Percentiles rank a stretch among this genome's conserved stretches.
Evolutionary conservation across 148 eudicot species (phyloP).

Genomic region (Chenopodium suecicum): DNA sequence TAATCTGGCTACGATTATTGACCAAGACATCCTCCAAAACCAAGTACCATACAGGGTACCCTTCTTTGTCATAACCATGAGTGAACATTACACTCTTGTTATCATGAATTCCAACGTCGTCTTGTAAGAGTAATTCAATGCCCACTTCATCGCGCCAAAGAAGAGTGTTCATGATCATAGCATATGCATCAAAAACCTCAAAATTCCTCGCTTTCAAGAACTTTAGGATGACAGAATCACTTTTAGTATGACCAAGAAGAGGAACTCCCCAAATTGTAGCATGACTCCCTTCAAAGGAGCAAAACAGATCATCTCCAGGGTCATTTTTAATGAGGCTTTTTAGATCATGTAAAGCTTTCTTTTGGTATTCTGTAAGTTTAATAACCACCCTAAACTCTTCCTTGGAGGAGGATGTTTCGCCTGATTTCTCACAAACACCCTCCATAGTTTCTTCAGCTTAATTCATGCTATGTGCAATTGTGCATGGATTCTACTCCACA

Average conservation of each 20-base stretch:
- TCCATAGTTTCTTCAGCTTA: background rate
- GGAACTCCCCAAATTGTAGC: constrained; percentile 47
- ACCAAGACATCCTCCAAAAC: constrained; percentile 46
- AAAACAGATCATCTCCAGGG: constrained; percentile 24
- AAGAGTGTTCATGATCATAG: constrained; percentile 46
- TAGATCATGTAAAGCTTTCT: constrained; percentile 47
- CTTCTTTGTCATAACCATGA: constrained; percentile 42
- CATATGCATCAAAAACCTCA: constrained; percentile 39
- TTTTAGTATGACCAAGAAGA: constrained; percentile 38
- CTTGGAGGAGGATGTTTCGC: constrained; percentile 26
- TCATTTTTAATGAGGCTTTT: constrained; percentile 43
- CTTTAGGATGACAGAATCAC: constrained; percentile 37
- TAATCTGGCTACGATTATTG: constrained; percentile 32
- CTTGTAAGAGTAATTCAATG: constrained; percentile 40
- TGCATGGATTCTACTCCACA: background rate
- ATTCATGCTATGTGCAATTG: background rate
- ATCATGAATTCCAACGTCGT: constrained; percentile 31
- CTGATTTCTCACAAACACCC: background rate
- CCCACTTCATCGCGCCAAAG: constrained; percentile 45
- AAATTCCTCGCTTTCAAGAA: constrained; percentile 44
- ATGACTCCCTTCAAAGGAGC: constrained; percentile 23
- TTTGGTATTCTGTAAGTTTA: constrained; percentile 45
- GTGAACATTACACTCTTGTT: constrained; percentile 40
- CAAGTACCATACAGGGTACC: constrained; percentile 47
- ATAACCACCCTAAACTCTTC: constrained; percentile 38